phyloP scores from a whole-genome alignment of 2,329 filamentous ascomycete genomes.

The Xylariales sp. region DNA sequence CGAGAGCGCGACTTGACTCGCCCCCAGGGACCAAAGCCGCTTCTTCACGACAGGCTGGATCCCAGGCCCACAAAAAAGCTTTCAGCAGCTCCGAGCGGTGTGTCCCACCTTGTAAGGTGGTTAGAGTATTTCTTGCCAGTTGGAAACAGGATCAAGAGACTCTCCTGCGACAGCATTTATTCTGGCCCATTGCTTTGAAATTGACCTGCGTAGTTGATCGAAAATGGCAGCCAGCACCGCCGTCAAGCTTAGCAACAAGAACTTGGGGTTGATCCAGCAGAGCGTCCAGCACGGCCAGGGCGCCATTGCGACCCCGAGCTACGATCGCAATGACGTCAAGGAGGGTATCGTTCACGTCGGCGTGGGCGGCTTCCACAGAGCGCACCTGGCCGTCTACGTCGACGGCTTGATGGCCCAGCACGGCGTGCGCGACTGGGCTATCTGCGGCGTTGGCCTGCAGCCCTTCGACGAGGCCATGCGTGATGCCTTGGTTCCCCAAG shows the following conservation, averaged over 20 bases:
- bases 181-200: no score
- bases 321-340: constrained; percentile 40
- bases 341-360: constrained; percentile 52
- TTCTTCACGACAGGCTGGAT: no score
- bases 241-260: constrained; percentile 33
- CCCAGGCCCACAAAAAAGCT: no score
- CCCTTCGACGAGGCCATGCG: constrained; percentile 47
- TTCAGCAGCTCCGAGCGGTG: no score
- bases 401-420: constrained; percentile 43
- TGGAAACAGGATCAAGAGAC: no score
- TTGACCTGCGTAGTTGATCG: no score
- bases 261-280: constrained; percentile 28
- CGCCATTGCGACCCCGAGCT: constrained; percentile 33
- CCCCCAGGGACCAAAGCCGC: no score
- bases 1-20: no score
- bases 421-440: constrained; percentile 39
- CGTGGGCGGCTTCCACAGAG: constrained; percentile 51
- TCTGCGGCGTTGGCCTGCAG: constrained; percentile 47
- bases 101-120: no score
- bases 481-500: constrained; percentile 41
- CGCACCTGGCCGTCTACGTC: constrained; percentile 48
- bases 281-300: constrained; percentile 5
- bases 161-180: no score
- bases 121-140: no score
- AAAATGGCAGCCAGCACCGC: constrained; percentile 9